A percentile compares a stretch with the other conserved stretches of the same genome.
Conservation (phyloP, 345 rosid genomes). For the Brassica cretica region DNA sequence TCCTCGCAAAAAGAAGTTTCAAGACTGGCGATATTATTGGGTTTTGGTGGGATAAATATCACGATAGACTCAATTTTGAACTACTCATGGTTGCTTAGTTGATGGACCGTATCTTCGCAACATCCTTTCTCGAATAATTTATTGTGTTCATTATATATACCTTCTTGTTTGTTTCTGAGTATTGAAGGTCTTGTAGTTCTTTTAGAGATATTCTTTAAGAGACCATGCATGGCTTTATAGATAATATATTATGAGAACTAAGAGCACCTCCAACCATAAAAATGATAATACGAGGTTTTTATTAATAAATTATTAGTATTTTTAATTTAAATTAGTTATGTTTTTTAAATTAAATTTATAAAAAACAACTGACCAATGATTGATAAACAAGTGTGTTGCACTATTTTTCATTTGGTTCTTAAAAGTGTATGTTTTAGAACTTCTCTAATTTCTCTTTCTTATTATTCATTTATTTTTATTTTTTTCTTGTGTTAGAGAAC, state of each 20-base stretch:
- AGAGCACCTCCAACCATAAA: too few species aligned
- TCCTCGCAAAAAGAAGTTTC: background rate
- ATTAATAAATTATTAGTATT: too few species aligned
- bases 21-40: background rate
- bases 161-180: background rate
- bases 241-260: background rate
- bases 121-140: background rate
- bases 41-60: background rate
- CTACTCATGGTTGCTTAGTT: background rate
- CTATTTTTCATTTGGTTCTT: too few species aligned
- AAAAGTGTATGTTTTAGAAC: too few species aligned
- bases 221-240: background rate
- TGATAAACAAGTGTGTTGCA: too few species aligned
- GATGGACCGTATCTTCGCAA: background rate
- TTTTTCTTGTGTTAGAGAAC: too few species aligned
- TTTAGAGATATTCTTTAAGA: background rate
- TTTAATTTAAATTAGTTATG: too few species aligned
- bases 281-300: too few species aligned
- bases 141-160: background rate
- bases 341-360: too few species aligned
- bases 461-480: too few species aligned
- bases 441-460: too few species aligned
- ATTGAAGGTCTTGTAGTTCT: background rate
- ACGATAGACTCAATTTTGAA: background rate
- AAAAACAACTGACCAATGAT: too few species aligned